A percentile compares a stretch with the other conserved stretches of the same genome.
Evolutionary conservation across 768 basidiomycete genomes (phyloP).

Genomic region (Xanthoconium purpureum): DNA sequence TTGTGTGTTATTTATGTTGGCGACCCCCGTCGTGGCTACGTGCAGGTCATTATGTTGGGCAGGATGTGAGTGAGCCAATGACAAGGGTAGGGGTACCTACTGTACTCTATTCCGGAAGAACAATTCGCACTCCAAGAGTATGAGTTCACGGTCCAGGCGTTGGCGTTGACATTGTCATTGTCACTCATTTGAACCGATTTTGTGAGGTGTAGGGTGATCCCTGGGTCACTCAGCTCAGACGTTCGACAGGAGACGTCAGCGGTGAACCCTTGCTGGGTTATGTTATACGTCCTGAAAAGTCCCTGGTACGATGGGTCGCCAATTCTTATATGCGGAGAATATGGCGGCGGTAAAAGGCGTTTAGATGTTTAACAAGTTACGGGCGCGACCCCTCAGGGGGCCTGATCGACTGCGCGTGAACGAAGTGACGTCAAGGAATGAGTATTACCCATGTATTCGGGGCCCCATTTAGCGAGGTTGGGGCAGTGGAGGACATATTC

Average conservation of each 20-base stretch:
- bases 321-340: too few relatives aligned
- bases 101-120: not conserved
- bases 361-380: too few relatives aligned
- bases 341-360: too few relatives aligned
- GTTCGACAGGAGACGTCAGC: not conserved
- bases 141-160: not conserved
- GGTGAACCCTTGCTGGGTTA: not conserved
- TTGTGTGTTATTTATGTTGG: not conserved
- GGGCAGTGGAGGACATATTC: slow-evolving; percentile 59
- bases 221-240: not conserved
- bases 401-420: too few relatives aligned
- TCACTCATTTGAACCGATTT: not conserved
- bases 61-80: not conserved
- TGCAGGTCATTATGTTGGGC: not conserved
- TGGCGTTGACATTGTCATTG: not conserved
- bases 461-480: slow-evolving; percentile 44
- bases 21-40: not conserved
- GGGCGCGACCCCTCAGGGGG: too few relatives aligned
- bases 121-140: not conserved
- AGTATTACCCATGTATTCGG: slow-evolving; percentile 48
- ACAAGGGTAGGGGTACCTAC: not conserved
- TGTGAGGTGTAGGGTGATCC: not conserved
- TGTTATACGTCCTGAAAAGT: not conserved
- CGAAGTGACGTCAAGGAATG: too few relatives aligned
- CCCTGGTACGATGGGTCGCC: too few relatives aligned